Base-by-base conservation (phyloP, 768 basidiomycete species). In the Leccinum aurantiacum region DNA sequence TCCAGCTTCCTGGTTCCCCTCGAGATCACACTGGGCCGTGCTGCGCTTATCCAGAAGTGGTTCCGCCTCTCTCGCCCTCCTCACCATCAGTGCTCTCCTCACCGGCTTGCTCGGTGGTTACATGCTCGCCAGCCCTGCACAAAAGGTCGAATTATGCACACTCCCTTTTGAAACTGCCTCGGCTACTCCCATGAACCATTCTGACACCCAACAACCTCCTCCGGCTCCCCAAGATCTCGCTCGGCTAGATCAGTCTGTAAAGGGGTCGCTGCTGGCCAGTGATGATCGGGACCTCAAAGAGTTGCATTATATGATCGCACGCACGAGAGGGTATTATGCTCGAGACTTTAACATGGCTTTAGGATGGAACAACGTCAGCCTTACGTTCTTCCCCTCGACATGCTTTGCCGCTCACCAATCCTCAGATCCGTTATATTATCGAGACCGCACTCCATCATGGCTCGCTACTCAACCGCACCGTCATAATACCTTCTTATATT, bases 341-440 rank as follows among this genome's bases (percentile, higher is more conserved):
- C 74, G 81, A 33, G 80, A 81, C 54, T 81, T 68, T 61, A 79
- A 75, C 53, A 67, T 80, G 57, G 74, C 73, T 3, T 65, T 82
- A 6, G 81, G 80, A 19, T 81, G 79, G 79, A 81, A 82, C 63
- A 82, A 81, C 49, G 79, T 80, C 33, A 59, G 79, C 47, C 10
- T 46, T 31, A 14, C 33, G 19, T 11, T 13, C 22, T 54, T 11
- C 15, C n/a, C 38, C 15, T 31, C 27, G 9, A 8, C 27, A 6
- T 54, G 37, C 41, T 56, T 52, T 3, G 25, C 29, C 33, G 25
- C 63, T 60, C 38, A 66, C 24, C 22, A 11, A 15, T 29, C 25
- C 47, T 35, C 46, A 79, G 80, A 74, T 81, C 73, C 76, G 80
- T 19, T 81, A 81, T 61, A 82, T 82, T 59, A 74, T 81, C 59